A percentile compares a stretch with the other conserved stretches of the same genome.
These are phyloP conservation scores for Mortierella sp. DNA, from an alignment of 371 early-diverging fungal genomes.

Conservation along the genomic window DNA sequence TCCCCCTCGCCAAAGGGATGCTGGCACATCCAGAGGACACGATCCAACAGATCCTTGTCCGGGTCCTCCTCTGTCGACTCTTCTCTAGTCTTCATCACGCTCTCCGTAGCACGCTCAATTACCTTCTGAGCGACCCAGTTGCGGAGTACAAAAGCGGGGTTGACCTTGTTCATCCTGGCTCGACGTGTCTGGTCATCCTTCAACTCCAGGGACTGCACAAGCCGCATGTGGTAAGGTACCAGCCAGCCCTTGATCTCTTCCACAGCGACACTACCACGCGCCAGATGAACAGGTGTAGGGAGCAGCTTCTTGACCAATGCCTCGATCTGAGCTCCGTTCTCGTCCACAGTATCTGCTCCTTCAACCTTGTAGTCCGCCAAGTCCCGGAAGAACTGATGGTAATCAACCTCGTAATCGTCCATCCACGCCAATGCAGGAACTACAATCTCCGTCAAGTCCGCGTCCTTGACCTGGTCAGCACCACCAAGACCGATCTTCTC, in stretches of 20 bases:
- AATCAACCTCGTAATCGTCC: slow-evolving; percentile 55
- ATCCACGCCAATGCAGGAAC: slow-evolving; percentile 51
- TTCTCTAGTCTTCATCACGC: slow-evolving; percentile 49
- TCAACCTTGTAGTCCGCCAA: slow-evolving; percentile 47
- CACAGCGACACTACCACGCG: slow-evolving; percentile 29
- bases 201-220: slow-evolving; percentile 57
- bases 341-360: slow-evolving; percentile 7
- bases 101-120: slow-evolving; percentile 65
- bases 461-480: slow-evolving; percentile 17
- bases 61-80: slow-evolving; percentile 41
- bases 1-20: slow-evolving; percentile 68
- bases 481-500: slow-evolving; percentile 48
- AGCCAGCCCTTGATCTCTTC: slow-evolving; percentile 59
- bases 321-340: slow-evolving; percentile 37
- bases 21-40: slow-evolving; percentile 68
- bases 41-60: slow-evolving; percentile 60
- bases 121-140: slow-evolving; percentile 83
- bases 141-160: slow-evolving; percentile 80
- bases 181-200: slow-evolving; percentile 53
- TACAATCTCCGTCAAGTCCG: slow-evolving; percentile 37
- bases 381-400: slow-evolving; percentile 44
- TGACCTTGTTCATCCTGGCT: slow-evolving; percentile 69
- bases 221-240: slow-evolving; percentile 65
- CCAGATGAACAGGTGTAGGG: slow-evolving; percentile 24
- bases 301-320: slow-evolving; percentile 33